Base-by-base conservation (phyloP, 2,329 filamentous ascomycete genomes). In the Aspergillus quadricinctus region DNA sequence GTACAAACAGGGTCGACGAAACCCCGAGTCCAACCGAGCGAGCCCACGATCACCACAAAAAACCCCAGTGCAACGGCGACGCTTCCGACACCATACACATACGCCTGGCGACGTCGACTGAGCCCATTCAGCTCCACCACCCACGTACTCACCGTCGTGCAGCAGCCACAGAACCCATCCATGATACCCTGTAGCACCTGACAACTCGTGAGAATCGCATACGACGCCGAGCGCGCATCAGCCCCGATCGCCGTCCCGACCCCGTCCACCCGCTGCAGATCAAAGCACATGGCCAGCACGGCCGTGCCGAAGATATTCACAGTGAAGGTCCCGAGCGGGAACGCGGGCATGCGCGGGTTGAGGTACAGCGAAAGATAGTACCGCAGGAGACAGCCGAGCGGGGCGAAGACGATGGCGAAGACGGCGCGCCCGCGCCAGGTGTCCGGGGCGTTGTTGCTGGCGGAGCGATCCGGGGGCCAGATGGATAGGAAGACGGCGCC, bases 281-380 rank as follows among this genome's bases (percentile, higher is more conserved):
- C 89, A 77, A 84, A 96, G 29, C 85, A 83, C 81, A 91, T 86
- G 14, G 84, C 92, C 50, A 95, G 72, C 17, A 96, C 73, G 0
- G 81, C 81, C 0, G 90, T 92, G 4, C 92, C 93, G 14, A 88
- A 70, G 4, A 95, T 78, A 66, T 97, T 97, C 28, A 88, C 90
- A 0, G 78, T 75, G 65, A 97, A 96, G 0, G 93, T 97, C 2
- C 93, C 93, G 0, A 97, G 72, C 0, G 93, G 93, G 63, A 97
- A 97, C 0, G 81, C 76, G 0, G 84, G 72, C 0, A 85, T 63
- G 21, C 83, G 78, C 0, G 82, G 77, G 65, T 97, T 97, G n/a
- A 96, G 81, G 25, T 78, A 72, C 6, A 89, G 69, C 0, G 88
- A 88, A 1, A 83, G 72, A 69, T 91, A 92, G 75, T 89, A 96